Evolutionary conservation across 1,139 yeast species (phyloP), one percentile per base, ranked within the genome.

Genomic region (Blastobotrys elegans): DNA sequence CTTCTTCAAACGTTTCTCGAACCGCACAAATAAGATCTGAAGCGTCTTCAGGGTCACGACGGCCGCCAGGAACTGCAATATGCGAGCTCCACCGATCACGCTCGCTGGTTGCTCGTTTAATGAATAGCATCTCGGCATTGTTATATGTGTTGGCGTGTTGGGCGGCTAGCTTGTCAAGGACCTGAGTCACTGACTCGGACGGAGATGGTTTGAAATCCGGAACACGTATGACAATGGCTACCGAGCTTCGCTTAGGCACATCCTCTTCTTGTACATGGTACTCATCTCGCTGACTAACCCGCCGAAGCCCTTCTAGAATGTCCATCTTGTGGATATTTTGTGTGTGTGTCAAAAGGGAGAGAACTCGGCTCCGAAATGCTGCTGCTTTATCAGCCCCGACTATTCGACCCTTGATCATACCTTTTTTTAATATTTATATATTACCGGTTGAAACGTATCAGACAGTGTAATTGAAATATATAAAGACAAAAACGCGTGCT

Each of bases 71-170:
- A 1, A 69, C 50, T 1, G 73, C 73, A 38, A 70, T 62, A 51
- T 69, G 73, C 11, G 70, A 68, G 4, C 72, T 67, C 73, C 73
- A 69, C n/a, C 70, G 55, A 48, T 69, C 73, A 2, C 67, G 55
- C 4, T 53, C 55, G 18, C 69, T 56, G 1, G 59, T 52, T 0
- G 72, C 60, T 6, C 73, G 62, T 40, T 67, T 68, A 46, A 69
- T 69, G 43, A 69, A 59, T 29, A 69, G 60, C 6, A 69, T 46
- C 46, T 69, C 68, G n/a, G 64, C 44, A 18, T 33, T 27, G 8
- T 34, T 24, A n/a, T n/a, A n/a, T n/a, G n/a, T n/a, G n/a, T n/a
- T n/a, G 26, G 27, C 27, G 27, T 29, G 34, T 22, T 18, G 18
- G 11, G 21, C 14, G n/a, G 10, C 33, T 8, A 43, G 31, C 29